A percentile compares a stretch with the other conserved stretches of the same genome.
These are phyloP conservation scores for Acephala macrosclerotiorum DNA, from an alignment of 2,329 filamentous ascomycete species.

Conservation along the genomic window DNA sequence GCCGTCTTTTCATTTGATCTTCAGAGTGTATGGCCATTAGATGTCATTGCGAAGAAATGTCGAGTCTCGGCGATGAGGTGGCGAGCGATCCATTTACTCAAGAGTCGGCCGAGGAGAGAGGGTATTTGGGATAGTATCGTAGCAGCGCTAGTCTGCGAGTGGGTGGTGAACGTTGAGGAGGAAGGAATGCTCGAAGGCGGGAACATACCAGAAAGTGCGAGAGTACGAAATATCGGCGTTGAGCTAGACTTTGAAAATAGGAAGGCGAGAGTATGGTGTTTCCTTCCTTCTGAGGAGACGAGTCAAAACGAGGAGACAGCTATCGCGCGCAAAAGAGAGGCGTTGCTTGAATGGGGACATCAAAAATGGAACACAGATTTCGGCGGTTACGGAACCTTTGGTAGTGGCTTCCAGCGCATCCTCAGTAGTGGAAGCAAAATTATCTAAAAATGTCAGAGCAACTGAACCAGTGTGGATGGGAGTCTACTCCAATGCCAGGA, in stretches of 20 bases:
- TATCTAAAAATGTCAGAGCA: background rate
- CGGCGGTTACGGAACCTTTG: background rate
- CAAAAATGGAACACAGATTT: background rate
- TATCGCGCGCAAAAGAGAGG: background rate
- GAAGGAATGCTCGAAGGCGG: constrained; percentile 10
- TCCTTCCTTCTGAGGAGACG: background rate
- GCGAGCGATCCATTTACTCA: constrained; percentile 66
- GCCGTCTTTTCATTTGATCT: constrained; percentile 8
- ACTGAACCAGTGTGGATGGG: background rate
- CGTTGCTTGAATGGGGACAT: background rate
- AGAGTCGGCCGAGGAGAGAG: constrained; percentile 65
- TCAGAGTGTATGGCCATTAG: constrained; percentile 33
- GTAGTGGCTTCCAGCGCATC: background rate
- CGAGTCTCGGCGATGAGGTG: constrained; percentile 61
- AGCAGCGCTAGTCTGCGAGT: constrained; percentile 6
- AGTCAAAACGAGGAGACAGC: background rate
- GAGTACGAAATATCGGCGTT: constrained; percentile 2
- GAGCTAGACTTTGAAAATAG: background rate
- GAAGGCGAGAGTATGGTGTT: constrained; percentile 12
- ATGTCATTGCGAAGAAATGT: constrained; percentile 66
- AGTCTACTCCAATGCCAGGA: background rate
- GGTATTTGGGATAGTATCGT: constrained; percentile 65
- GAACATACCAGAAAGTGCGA: background rate
- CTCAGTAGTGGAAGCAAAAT: background rate
- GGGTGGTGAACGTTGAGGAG: constrained; percentile 12